These are phyloP conservation scores for Citrus mangshanensis DNA, from an alignment of 345 rosid genomes.

Conservation along the genomic window DNA sequence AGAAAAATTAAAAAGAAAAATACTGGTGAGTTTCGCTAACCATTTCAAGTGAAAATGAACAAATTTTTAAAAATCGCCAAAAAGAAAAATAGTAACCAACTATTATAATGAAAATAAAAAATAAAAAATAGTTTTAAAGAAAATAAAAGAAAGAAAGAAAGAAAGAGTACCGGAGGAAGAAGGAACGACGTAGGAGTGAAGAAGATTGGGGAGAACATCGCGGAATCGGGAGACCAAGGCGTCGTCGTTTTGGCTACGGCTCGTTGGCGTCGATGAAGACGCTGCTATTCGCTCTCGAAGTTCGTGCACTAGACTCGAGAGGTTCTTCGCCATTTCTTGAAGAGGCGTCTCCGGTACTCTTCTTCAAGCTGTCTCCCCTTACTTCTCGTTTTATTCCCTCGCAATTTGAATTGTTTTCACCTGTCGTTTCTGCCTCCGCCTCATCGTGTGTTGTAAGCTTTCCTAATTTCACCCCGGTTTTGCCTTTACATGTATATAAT, in stretches of 20 bases:
- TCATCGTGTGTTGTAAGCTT: not conserved
- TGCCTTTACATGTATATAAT: no score
- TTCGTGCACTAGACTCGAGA: slow-evolving; percentile 77
- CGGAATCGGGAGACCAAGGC: slow-evolving; percentile 67
- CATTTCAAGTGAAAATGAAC: not conserved
- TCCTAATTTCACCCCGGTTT: not conserved
- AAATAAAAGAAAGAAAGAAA: not conserved
- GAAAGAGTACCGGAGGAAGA: slow-evolving; percentile 56
- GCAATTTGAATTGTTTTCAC: not conserved
- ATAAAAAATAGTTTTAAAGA: not conserved
- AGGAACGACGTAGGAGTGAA: slow-evolving; percentile 70
- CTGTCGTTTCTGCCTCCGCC: no score
- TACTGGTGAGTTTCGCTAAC: not conserved
- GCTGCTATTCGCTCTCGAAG: slow-evolving; percentile 84
- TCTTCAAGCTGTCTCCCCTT: no score
- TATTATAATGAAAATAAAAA: not conserved
- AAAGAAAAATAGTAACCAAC: not conserved
- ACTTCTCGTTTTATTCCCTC: slow-evolving; percentile 15
- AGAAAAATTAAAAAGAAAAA: not conserved
- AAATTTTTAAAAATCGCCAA: not conserved
- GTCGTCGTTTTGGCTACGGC: slow-evolving; percentile 26
- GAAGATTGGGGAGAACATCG: slow-evolving; percentile 73
- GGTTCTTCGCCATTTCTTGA: slow-evolving; percentile 31
- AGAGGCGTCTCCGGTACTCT: not conserved
- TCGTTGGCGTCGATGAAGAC: slow-evolving; percentile 52